Evolutionary conservation across 2,329 filamentous ascomycete genomes (phyloP), one percentile per base, ranked within the genome.

Genomic region (Aureobasidium lini): DNA sequence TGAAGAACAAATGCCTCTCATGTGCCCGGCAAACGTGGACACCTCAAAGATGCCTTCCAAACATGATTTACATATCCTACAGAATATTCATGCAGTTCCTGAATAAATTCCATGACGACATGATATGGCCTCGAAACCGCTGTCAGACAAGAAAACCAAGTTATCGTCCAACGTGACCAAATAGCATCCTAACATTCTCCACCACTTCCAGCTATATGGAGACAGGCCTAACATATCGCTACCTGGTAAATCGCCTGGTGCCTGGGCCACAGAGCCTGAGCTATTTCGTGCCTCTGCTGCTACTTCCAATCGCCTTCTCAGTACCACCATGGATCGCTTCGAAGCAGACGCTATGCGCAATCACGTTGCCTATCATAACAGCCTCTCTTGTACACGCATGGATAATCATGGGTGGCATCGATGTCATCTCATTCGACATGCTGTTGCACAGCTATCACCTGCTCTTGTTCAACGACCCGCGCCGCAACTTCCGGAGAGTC

Each of bases 351-450:
- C n/a, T 57, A 50, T 62, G 61, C 31, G 40, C 59, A 1, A 18
- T 69, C 3, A 65, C 68, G 48, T 48, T 70, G 32, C 68, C 68
- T 0, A 28, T 67, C 13, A 67, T 66, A n/a, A 16, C 63, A 1
- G 66, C 60, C 8, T 54, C 60, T 7, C 65, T 63, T 1, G 29
- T 66, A 11, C 66, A 69, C 44, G 67, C 68, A 1, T 70, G 68
- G 68, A 61, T 50, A 16, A 42, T 39, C 2, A 70, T 70, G 68
- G 56, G 61, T 18, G 65, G 64, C 8, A 59, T 67, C 8, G 69
- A 71, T 44, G 68, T 70, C 9, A 65, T 70, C 16, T 66, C 62
- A 32, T 62, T 67, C 9, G 64, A 71, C 47, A 60, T 52, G 2
- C 47, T 70, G n/a, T 62, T 69, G 23, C 67, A 65, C 64, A 47